Conservation (phyloP, 208 protist genomes). For the Wallacemonas rigidus region DNA sequence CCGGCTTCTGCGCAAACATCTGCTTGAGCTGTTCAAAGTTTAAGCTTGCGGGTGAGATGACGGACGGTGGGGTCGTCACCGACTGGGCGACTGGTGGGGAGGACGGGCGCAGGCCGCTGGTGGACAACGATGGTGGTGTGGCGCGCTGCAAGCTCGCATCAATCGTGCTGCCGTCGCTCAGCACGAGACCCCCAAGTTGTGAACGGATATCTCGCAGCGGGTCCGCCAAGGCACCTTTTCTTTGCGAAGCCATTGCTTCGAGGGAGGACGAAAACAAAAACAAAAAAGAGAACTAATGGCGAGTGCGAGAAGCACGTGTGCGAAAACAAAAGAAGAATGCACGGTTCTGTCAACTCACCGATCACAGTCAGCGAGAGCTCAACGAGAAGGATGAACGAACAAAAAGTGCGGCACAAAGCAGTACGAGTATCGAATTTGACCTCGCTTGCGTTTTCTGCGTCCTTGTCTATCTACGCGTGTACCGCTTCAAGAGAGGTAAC, state of each 20-base stretch:
- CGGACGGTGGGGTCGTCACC: conserved; percentile 4
- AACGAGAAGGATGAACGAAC: neutral
- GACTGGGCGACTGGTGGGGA: neutral
- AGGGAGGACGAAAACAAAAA: conserved; percentile 5
- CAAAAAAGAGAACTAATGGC: neutral
- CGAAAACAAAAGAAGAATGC: conserved; percentile 12
- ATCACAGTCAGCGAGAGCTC: neutral
- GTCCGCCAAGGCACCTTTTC: neutral
- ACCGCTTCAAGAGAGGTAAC: too few species aligned
- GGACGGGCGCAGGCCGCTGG: neutral
- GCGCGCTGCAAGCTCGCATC: conserved; percentile 22
- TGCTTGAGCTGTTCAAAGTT: conserved; percentile 37
- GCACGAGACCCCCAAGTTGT: conserved; percentile 44
- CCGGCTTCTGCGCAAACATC: conserved; percentile 33
- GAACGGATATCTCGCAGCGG: conserved; percentile 24
- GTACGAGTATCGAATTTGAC: neutral
- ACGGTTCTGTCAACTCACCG: neutral
- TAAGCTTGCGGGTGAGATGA: conserved; percentile 18
- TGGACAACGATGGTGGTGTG: conserved; percentile 24
- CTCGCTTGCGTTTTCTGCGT: too few species aligned
- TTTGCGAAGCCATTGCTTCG: neutral
- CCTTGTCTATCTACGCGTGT: too few species aligned
- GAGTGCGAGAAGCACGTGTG: neutral
- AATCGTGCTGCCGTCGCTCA: conserved; percentile 44
- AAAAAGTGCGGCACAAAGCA: neutral